These are phyloP conservation scores for Aspergillus baeticus DNA, from an alignment of 495 filamentous ascomycete genomes.

Conservation along the genomic window DNA sequence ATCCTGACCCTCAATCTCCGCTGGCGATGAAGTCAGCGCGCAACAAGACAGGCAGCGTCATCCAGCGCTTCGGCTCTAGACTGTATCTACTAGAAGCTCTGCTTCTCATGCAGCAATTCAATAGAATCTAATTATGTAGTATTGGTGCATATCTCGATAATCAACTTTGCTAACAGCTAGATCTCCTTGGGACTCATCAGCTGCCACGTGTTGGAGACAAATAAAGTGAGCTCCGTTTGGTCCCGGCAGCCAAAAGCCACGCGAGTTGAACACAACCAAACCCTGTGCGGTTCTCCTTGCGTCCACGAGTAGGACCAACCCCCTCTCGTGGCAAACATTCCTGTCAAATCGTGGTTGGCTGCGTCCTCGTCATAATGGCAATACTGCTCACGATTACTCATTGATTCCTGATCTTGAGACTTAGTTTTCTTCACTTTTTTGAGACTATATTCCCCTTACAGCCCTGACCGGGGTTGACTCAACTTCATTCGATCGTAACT, in stretches of 20 bases:
- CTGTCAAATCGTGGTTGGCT: too few relatives aligned
- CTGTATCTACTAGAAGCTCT: too few relatives aligned
- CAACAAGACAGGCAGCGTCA: neutral
- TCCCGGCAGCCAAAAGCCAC: conserved; percentile 8
- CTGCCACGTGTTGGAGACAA: conserved; percentile 16
- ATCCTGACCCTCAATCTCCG: neutral
- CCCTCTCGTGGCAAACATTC: too few relatives aligned
- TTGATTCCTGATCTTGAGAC: too few relatives aligned
- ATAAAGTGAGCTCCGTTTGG: conserved; percentile 9
- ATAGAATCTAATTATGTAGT: neutral
- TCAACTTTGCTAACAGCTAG: neutral
- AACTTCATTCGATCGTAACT: too few relatives aligned
- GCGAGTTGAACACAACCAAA: conserved; percentile 8
- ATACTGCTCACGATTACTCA: too few relatives aligned
- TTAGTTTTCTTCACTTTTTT: too few relatives aligned
- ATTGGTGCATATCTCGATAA: neutral
- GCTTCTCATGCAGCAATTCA: too few relatives aligned
- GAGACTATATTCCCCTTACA: too few relatives aligned
- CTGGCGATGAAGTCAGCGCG: neutral
- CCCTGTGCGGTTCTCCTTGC: neutral
- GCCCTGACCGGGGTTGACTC: too few relatives aligned
- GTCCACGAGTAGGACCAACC: too few relatives aligned
- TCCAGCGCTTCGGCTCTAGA: neutral
- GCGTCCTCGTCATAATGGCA: too few relatives aligned
- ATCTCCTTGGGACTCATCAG: conserved; percentile 6